These are phyloP conservation scores for Areca catechu DNA, from an alignment of 176 grass and related monocot species.

Conservation along the genomic window DNA sequence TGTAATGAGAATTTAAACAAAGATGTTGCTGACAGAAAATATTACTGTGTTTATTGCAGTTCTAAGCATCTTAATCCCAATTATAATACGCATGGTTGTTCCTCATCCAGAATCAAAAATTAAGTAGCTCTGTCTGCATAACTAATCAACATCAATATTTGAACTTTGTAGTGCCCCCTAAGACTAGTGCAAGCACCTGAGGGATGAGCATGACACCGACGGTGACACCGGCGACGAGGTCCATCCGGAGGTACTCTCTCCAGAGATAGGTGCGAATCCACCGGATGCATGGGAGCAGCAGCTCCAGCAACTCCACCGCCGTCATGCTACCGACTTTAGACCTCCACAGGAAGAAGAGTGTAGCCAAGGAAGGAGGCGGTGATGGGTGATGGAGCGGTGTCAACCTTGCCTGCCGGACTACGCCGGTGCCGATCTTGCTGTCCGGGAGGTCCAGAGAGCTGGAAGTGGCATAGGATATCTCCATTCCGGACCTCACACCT, in stretches of 20 bases:
- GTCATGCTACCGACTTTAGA: background rate
- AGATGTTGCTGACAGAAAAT: no score
- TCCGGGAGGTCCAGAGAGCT: constrained; percentile 2
- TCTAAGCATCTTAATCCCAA: no score
- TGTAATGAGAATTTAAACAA: no score
- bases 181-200: background rate
- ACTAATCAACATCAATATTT: no score
- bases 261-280: constrained; percentile 9
- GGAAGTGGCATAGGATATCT: constrained; percentile 2
- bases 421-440: background rate
- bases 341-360: background rate
- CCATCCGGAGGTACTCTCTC: background rate
- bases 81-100: no score
- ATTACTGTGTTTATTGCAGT: no score
- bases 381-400: no score
- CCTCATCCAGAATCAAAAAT: no score
- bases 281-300: constrained; percentile 3
- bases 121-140: no score
- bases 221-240: constrained; percentile 8
- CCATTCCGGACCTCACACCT: background rate
- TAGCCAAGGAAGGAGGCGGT: background rate
- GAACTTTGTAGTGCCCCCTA: no score
- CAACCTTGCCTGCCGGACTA: background rate
- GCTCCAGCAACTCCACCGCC: background rate
- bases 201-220: constrained; percentile 19